Evolutionary conservation across 1,284 basidiomycete species (phyloP).

Genomic region (Sanghuangporus baumii): DNA sequence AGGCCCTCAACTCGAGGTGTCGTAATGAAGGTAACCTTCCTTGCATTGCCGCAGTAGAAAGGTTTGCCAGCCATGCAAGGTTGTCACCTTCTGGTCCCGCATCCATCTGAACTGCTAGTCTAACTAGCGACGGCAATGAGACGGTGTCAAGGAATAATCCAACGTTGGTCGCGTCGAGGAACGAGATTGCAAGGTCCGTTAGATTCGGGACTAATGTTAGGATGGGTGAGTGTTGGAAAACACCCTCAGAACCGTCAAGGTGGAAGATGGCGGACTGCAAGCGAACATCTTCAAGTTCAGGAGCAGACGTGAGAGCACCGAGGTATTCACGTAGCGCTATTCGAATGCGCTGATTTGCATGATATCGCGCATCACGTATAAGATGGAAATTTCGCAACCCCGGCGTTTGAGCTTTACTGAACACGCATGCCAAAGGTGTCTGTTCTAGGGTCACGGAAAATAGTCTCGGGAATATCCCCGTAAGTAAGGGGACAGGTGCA

Average conservation of each 20-base stretch:
- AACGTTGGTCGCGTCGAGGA: conserved; percentile 27
- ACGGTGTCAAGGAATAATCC: conserved; percentile 28
- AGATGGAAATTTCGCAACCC: conserved; percentile 25
- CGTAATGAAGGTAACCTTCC: conserved; percentile 25
- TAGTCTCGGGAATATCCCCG: conserved; percentile 26
- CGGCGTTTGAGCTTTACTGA: conserved; percentile 23
- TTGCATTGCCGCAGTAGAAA: conserved; percentile 21
- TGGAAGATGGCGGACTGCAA: conserved; percentile 27
- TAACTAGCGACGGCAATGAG: conserved; percentile 23
- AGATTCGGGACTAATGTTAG: conserved; percentile 23
- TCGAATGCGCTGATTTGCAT: conserved; percentile 24
- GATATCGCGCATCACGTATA: conserved; percentile 27
- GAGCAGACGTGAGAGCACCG: conserved; percentile 22
- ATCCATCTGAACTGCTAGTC: conserved; percentile 29
- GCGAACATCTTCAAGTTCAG: conserved; percentile 25
- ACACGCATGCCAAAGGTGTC: conserved; percentile 26
- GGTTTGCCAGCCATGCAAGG: conserved; percentile 28
- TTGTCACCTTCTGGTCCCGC: conserved; percentile 26
- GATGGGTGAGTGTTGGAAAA: conserved; percentile 23
- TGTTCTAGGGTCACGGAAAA: conserved; percentile 27
- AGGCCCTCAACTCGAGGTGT: conserved; percentile 29
- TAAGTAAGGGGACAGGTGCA: conserved; percentile 25
- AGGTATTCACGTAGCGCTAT: conserved; percentile 28
- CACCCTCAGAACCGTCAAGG: conserved; percentile 25
- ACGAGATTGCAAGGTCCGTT: conserved; percentile 23